Evolutionary conservation across 495 filamentous ascomycete genomes (phyloP), one percentile per base, ranked within the genome.

Genomic region (Podospora pseudopauciseta): DNA sequence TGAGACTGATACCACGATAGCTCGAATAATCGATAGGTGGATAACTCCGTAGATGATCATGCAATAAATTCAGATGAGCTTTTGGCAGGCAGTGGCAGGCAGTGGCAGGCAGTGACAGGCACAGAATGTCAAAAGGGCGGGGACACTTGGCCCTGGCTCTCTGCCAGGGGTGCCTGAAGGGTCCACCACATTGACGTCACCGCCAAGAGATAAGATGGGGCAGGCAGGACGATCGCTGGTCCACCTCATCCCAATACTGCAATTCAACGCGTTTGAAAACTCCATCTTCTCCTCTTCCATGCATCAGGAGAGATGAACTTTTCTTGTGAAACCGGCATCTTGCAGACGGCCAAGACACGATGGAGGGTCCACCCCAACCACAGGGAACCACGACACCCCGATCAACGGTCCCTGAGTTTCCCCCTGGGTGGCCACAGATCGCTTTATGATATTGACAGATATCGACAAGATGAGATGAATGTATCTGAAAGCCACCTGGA

Each of bases 211-310:
- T 63, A 15, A 4, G 15, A 18, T 60, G 59, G 58, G 65, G 65
- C 32, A 32, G 60, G 60, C 68, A 67, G 65, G 64, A 67, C 65
- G 54, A 39, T 70, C 68, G 60, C 67, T 67, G 19, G 60, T 55
- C 39, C 39, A 49, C 39, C 2, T 49, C 9, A 18, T 49, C 39
- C 39, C 39, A 49, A 49, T 49, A 13, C 39, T 49, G 39, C 39
- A 49, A 49, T 49, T 49, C 39, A 49, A 49, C 39, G 39, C 39
- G 39, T 49, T 49, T 13, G 13, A 49, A 49, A 49, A 49, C 39
- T 49, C 39, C 39, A 49, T 49, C 39, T 49, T 49, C 39, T 16
- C 39, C 39, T 49, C 39, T 49, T 49, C 39, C 39, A 49, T 49
- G 39, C 7, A 49, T 49, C 39, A 13, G 30, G 30, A 32, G 30